Evolutionary conservation across 1,139 yeast genomes (phyloP).

Genomic region (Saccharomyces hybrid): DNA sequence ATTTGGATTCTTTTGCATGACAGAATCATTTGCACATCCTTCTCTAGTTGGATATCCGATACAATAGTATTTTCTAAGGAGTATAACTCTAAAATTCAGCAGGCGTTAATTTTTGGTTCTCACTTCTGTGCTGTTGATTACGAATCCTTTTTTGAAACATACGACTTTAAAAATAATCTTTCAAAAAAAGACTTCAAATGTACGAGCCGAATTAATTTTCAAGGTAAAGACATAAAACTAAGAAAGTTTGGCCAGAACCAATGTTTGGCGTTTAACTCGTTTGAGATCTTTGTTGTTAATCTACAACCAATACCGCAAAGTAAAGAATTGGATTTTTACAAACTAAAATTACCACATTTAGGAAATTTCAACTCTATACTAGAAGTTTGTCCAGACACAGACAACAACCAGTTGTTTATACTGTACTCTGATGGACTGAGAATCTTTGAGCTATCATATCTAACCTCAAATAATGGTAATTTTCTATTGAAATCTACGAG

Average conservation of each 20-base stretch:
- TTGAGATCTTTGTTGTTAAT: background rate
- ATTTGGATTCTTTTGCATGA: background rate
- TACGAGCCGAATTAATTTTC: background rate
- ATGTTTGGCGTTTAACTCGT: background rate
- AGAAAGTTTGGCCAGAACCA: background rate
- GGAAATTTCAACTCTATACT: slow-evolving; percentile 17
- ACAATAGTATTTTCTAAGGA: background rate
- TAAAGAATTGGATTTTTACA: slow-evolving; percentile 5
- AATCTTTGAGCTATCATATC: slow-evolving; percentile 15
- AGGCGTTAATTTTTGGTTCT: background rate
- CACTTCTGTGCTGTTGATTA: background rate
- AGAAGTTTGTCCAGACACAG: slow-evolving; percentile 11
- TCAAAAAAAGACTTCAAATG: background rate
- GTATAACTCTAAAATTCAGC: background rate
- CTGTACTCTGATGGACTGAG: slow-evolving; percentile 20
- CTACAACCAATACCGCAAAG: background rate
- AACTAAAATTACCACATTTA: slow-evolving; percentile 15
- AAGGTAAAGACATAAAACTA: background rate
- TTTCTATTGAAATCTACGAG: slow-evolving; percentile 23
- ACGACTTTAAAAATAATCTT: background rate
- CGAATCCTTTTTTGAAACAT: background rate
- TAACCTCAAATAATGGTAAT: slow-evolving; percentile 19
- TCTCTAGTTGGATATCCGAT: background rate
- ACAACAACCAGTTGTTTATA: slow-evolving; percentile 10
- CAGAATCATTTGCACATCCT: background rate